Evolutionary conservation across 1,284 basidiomycete genomes (phyloP), one percentile per base, ranked within the genome.

Genomic region (Kwoniella shivajii): DNA sequence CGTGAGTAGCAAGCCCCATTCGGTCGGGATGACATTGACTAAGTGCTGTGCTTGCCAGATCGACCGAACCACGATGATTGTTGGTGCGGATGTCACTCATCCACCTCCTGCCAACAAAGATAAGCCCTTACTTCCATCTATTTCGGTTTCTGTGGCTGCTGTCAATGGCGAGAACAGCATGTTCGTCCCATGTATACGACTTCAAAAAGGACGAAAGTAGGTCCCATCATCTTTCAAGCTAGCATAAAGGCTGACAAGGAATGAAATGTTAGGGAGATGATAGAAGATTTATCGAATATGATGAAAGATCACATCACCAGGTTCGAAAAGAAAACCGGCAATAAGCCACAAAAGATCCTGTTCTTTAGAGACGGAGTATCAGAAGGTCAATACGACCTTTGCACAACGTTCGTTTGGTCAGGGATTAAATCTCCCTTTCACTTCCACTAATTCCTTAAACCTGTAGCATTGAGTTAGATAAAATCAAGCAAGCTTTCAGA

Each of bases 321-420:
- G 18, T 77, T 63, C 52, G 48, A 67, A 33, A 45, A 44, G 4
- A 72, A 73, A 52, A 67, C 61, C 50, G 73, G 69, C 34, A 56
- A 50, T n/a, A 61, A 72, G 9, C 75, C 78, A 0, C 56, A 67
- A 16, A 73, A 69, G 46, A 73, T 80, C 48, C 58, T 79, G 48
- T 73, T 80, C 64, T 79, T 79, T 69, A 74, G 80, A 48, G 80
- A 81, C 58, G 80, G 80, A 43, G 78, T 81, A 1, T 76, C 73
- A 14, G 80, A 82, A 54, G 80, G 80, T 0, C 80, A 81, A 64
- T 80, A 74, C 56, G 67, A 71, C 14, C 64, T 72, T 6, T 78
- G 78, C 44, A 74, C 78, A 13, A 67, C 78, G 55, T 71, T 43
- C 63, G 69, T 66, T 3, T 22, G 4, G n/a, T n/a, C n/a, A 9